A percentile compares a stretch with the other conserved stretches of the same genome.
These are phyloP conservation scores for Yamadazyma jaroonii DNA, from an alignment of 1,139 yeast genomes.

Conservation along the genomic window DNA sequence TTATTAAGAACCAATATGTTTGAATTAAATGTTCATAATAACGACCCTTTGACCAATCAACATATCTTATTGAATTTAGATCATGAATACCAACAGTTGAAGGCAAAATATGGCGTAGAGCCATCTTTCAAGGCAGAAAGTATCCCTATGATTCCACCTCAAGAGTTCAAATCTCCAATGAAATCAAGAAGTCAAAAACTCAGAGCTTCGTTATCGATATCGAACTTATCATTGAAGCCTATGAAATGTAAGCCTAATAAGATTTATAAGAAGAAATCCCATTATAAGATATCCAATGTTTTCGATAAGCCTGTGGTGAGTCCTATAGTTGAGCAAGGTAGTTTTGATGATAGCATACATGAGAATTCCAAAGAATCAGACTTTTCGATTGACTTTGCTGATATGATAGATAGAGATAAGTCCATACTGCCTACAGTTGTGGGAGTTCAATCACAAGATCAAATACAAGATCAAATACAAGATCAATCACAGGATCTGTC, in stretches of 20 bases:
- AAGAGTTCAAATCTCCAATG: neutral
- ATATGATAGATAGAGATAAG: too few species aligned
- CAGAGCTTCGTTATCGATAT: slow-evolving; percentile 39
- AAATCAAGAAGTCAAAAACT: neutral
- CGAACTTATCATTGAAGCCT: slow-evolving; percentile 41
- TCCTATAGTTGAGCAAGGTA: slow-evolving; percentile 4
- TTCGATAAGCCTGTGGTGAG: slow-evolving; percentile 36
- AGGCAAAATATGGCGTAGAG: slow-evolving; percentile 10
- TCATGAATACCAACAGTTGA: slow-evolving; percentile 44
- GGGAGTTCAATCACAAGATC: neutral
- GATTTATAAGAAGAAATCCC: slow-evolving; percentile 40
- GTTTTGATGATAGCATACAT: neutral
- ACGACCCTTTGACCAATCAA: slow-evolving; percentile 39
- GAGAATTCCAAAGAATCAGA: neutral
- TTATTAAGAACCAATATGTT: slow-evolving; percentile 32
- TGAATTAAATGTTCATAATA: slow-evolving; percentile 31
- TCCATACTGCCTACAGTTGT: too few species aligned
- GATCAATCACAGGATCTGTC: neutral
- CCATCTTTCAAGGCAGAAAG: neutral
- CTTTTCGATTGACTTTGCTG: too few species aligned
- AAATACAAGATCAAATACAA: neutral
- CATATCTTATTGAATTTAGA: slow-evolving; percentile 49
- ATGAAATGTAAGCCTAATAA: slow-evolving; percentile 33
- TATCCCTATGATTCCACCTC: neutral
- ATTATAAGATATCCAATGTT: slow-evolving; percentile 37